phyloP scores from a whole-genome alignment of 805 yeast species.

The Lipomyces yamadae region DNA sequence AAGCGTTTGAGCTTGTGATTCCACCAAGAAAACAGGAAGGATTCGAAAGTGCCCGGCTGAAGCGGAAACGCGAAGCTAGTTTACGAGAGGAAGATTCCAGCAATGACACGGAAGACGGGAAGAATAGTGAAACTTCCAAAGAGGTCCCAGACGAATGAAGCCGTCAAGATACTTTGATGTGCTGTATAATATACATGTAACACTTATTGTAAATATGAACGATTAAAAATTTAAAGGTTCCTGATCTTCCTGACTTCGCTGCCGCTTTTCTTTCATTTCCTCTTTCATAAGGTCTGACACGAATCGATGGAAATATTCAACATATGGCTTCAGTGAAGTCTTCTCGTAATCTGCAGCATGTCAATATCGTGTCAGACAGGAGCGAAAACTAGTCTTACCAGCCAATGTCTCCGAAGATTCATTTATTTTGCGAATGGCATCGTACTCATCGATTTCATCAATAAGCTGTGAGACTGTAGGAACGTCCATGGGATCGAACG shows the following conservation, averaged over 20 bases:
- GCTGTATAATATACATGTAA: not conserved
- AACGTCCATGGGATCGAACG: constrained; percentile 78
- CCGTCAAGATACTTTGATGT: not conserved
- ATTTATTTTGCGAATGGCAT: not conserved
- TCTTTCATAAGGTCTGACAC: constrained; percentile 62
- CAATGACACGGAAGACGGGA: not conserved
- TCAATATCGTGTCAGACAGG: not conserved
- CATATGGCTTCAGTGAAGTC: constrained; percentile 72
- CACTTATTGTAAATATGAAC: not conserved
- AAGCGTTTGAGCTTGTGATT: constrained; percentile 82
- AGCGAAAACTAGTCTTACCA: constrained; percentile 6
- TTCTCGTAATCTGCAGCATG: constrained; percentile 56
- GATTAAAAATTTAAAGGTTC: constrained; percentile 20
- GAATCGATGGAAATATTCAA: constrained; percentile 66
- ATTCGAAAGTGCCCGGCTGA: constrained; percentile 36
- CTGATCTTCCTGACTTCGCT: constrained; percentile 16
- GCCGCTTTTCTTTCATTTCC: constrained; percentile 55
- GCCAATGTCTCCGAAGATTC: constrained; percentile 20
- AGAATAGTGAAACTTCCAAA: not conserved
- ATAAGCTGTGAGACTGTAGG: constrained; percentile 74
- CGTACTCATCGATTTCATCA: constrained; percentile 58
- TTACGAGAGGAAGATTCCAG: not conserved
- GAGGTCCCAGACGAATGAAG: not conserved
- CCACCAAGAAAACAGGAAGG: constrained; percentile 70
- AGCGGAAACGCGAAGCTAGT: constrained; percentile 35